Conservation (phyloP, 495 filamentous ascomycete species). For the Aspergillus steynii region DNA sequence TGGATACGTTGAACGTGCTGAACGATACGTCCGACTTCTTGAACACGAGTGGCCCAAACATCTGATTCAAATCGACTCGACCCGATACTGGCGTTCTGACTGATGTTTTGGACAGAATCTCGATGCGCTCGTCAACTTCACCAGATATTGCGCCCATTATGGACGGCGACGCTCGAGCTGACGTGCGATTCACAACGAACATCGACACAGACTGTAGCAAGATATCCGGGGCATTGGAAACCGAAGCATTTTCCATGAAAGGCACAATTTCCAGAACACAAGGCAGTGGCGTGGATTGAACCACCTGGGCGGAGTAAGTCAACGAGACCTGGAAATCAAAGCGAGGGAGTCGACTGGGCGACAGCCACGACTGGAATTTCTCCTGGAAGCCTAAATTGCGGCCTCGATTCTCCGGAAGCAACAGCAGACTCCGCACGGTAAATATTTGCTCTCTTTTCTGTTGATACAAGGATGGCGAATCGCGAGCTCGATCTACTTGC, state of each 20-base stretch:
- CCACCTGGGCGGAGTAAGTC: conserved; percentile 9
- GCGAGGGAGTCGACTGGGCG: conserved; percentile 8
- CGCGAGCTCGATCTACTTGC: not conserved
- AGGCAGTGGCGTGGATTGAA: conserved; percentile 7
- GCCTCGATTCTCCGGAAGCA: conserved; percentile 16
- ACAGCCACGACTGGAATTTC: conserved; percentile 16
- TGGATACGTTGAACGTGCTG: conserved; percentile 14
- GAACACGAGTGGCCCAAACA: conserved; percentile 14
- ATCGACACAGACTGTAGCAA: conserved; percentile 12
- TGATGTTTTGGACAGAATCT: conserved; percentile 11
- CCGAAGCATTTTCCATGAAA: conserved; percentile 9
- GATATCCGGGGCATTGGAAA: conserved; percentile 11
- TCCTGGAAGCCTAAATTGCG: conserved; percentile 8
- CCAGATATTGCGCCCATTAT: conserved; percentile 15
- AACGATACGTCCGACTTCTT: conserved; percentile 15
- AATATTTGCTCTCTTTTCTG: conserved; percentile 11
- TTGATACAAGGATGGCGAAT: not conserved
- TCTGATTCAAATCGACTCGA: conserved; percentile 5
- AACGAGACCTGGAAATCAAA: conserved; percentile 17
- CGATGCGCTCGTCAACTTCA: conserved; percentile 12
- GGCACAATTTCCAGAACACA: conserved; percentile 10
- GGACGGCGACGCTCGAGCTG: conserved; percentile 13
- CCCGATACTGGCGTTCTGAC: conserved; percentile 12
- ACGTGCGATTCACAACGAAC: conserved; percentile 10
- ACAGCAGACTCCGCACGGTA: conserved; percentile 10